Evolutionary conservation across 2,329 filamentous ascomycete genomes (phyloP).

Genomic region (Diaporthe caulivora): DNA sequence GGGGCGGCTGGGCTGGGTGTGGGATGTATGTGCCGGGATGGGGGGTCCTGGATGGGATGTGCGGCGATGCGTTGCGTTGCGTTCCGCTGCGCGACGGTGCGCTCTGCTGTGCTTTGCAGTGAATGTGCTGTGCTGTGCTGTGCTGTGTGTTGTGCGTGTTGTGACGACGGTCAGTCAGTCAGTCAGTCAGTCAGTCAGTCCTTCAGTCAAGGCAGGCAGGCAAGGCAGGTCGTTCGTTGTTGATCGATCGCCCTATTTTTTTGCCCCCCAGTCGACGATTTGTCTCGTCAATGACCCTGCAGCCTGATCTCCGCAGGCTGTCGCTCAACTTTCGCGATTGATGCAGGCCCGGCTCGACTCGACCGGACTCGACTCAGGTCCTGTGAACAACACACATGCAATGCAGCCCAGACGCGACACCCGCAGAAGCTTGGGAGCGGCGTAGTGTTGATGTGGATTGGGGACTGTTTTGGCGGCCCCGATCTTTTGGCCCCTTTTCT

Average conservation of each 20-base stretch:
- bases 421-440: constrained; percentile 27
- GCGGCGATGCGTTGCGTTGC: constrained; percentile 27
- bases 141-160: too few relatives aligned
- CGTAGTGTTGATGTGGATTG: constrained; percentile 26
- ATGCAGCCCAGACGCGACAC: constrained; percentile 38
- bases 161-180: constrained; percentile 5
- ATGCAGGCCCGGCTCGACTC: constrained; percentile 7
- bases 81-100: neutral
- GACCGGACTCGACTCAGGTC: constrained; percentile 29
- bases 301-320: constrained; percentile 7
- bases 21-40: constrained; percentile 29
- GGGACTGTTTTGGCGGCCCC: constrained; percentile 18
- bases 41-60: neutral
- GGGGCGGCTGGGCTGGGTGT: constrained; percentile 32
- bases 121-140: too few relatives aligned
- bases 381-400: constrained; percentile 32
- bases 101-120: neutral
- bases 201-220: too few relatives aligned
- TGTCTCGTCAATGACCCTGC: constrained; percentile 18
- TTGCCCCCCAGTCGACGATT: constrained; percentile 26
- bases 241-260: constrained; percentile 35
- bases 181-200: neutral
- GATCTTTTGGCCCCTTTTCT: constrained; percentile 35
- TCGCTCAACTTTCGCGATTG: constrained; percentile 12
- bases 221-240: neutral